Evolutionary conservation across 352 stramenopile species (phyloP), one percentile per base, ranked within the genome.

Genomic region (Globisporangium megalacanthum): DNA sequence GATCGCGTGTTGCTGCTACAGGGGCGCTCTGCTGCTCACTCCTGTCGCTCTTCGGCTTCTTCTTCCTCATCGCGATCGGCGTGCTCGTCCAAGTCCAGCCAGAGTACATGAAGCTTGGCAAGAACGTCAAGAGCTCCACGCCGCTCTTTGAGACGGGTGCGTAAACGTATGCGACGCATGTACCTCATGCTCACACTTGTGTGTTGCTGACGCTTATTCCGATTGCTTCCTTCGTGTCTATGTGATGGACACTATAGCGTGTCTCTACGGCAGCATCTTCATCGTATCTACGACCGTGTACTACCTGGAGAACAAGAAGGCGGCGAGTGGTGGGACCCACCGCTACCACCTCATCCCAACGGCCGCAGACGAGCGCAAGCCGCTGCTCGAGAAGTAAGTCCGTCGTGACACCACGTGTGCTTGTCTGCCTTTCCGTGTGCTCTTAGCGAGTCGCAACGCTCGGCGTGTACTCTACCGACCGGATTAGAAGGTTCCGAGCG

Each of bases 51-150:
- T 80, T 73, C 36, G 84, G 84, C 46, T 87, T 83, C 60, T 53
- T 94, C 46, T 94, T 94, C 66, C 72, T 94, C 10, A 44, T 83
- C 6, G 50, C 70, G 14, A 68, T 94, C 47, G 84, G 70, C 17
- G 56, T 90, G 29, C 62, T 94, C 4, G 73, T 94, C 46, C 73
- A 89, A 60, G 64, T 79, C 42, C 84, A 94, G 58, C 84, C 84
- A 10, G 64, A 94, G 63, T 94, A 91, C 69, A 81, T 94, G 68
- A 92, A 92, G 68, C 75, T 89, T 14, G 69, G 77, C 70, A 89
- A 88, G 63, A 82, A 76, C 49, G 76, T 89, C 31, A 69, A 73
- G 48, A 73, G 73, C 17, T 69, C 84, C 9, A 59, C 66, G n/a
- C 73, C 84, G 47, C 76, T 94, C 20, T 87, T 88, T 49, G 79